phyloP scores from a whole-genome alignment of 805 yeast genomes.

The Nakazawaea peltata region DNA sequence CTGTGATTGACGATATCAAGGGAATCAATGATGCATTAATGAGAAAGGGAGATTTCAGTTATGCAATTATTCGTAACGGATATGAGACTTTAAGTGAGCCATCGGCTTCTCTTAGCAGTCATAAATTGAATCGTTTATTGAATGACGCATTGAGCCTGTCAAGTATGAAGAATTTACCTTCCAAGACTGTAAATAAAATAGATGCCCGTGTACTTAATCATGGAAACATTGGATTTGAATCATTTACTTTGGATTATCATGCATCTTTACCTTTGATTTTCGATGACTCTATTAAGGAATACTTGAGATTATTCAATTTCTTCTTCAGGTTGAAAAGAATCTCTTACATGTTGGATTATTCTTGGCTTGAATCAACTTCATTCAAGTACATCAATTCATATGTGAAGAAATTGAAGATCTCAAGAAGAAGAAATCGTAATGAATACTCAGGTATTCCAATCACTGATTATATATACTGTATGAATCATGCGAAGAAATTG shows the following conservation, averaged over 20 bases:
- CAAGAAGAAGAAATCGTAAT: conserved; percentile 6
- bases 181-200: conserved; percentile 39
- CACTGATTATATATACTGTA: conserved; percentile 15
- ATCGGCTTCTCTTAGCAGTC: conserved; percentile 54
- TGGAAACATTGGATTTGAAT: conserved; percentile 81
- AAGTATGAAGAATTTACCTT: conserved; percentile 32
- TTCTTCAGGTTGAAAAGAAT: conserved; percentile 72
- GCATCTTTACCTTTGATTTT: conserved; percentile 34
- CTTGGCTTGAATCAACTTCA: conserved; percentile 35
- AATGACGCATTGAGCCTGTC: conserved; percentile 56
- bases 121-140: conserved; percentile 55
- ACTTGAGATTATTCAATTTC: conserved; percentile 76
- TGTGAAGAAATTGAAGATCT: conserved; percentile 10
- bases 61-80: conserved; percentile 51
- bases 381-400: conserved; percentile 12
- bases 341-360: conserved; percentile 37
- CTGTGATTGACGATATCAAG: conserved; percentile 44
- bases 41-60: conserved; percentile 78
- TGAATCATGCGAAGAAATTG: conserved; percentile 20
- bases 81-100: conserved; percentile 46
- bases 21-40: conserved; percentile 63
- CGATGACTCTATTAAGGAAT: conserved; percentile 45
- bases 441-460: conserved; percentile 12
- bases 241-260: conserved; percentile 77
- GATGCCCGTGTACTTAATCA: conserved; percentile 83